Conservation (phyloP, 2,329 filamentous ascomycete genomes). For the Aspergillaceae sp. region DNA sequence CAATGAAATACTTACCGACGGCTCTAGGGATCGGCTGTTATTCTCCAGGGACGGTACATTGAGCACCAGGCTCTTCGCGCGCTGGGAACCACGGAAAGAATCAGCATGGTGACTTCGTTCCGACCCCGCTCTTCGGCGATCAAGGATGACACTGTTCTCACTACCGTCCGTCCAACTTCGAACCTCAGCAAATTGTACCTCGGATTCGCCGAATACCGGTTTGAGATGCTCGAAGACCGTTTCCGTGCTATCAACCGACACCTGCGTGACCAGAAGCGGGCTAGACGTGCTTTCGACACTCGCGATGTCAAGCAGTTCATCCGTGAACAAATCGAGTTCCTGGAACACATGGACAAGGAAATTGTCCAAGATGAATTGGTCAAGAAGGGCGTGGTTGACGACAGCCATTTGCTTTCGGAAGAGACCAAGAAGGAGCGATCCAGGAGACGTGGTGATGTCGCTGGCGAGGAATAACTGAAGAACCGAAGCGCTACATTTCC, state of each 20-base stretch:
- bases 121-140: conserved; percentile 48
- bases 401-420: conserved; percentile 30
- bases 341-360: conserved; percentile 34
- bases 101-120: conserved; percentile 59
- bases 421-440: conserved; percentile 22
- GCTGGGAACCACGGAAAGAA: conserved; percentile 51
- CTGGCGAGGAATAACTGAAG: conserved; percentile 2
- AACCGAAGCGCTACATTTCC: not conserved
- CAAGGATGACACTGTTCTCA: conserved; percentile 54
- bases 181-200: conserved; percentile 51
- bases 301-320: conserved; percentile 20
- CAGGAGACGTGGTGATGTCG: conserved; percentile 15
- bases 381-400: conserved; percentile 26
- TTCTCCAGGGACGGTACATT: conserved; percentile 61
- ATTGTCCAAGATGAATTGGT: conserved; percentile 35
- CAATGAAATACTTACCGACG: not conserved
- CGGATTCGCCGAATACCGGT: conserved; percentile 54
- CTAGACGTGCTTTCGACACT: conserved; percentile 25
- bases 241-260: conserved; percentile 23
- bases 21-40: conserved; percentile 50
- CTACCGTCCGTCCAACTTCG: conserved; percentile 52
- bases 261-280: conserved; percentile 24
- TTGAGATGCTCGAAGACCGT: conserved; percentile 55
- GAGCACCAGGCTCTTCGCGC: conserved; percentile 55
- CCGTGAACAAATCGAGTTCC: conserved; percentile 17